A percentile compares a stretch with the other conserved stretches of the same genome.
Conservation (phyloP, 129 eudicot genomes). For the Daucus carota region DH1_v3.0 NC_030385.2:5630001-5630500, state of each 20-base stretch:
- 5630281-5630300: too few species aligned
- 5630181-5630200: conserved; percentile 30
- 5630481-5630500: too few species aligned
- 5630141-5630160: conserved; percentile 67
- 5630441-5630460: background rate
- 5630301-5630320: background rate
- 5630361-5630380: background rate
- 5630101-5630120: conserved; percentile 63
- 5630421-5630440: too few species aligned
- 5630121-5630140: conserved; percentile 80
- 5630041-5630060: conserved; percentile 52
- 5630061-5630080: conserved; percentile 52
- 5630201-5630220: conserved; percentile 16
- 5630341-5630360: too few species aligned
- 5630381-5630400: background rate
- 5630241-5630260: too few species aligned
- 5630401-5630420: conserved; percentile 2
- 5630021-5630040: conserved; percentile 75
- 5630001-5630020: conserved; percentile 60
- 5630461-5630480: background rate
- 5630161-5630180: conserved; percentile 42
- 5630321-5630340: background rate
- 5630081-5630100: conserved; percentile 53
- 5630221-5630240: conserved; percentile 42
- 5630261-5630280: too few species aligned